Percentiles rank a stretch among this genome's conserved stretches.
phyloP scores from a whole-genome alignment of 116 monocot species.

The Dioscorea cayenensis region DNA sequence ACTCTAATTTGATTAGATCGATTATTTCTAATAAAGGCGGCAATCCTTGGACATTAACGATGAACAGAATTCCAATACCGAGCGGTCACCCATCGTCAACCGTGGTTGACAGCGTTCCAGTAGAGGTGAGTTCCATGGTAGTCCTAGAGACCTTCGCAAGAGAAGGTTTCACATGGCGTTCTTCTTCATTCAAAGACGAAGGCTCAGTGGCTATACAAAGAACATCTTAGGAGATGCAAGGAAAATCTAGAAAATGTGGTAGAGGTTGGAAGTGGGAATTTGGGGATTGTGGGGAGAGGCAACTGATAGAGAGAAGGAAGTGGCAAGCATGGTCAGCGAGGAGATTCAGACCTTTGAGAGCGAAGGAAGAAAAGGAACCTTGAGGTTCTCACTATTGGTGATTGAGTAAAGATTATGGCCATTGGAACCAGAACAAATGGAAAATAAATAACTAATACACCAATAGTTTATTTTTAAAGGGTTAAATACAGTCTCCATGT shows the following conservation, averaged over 20 bases:
- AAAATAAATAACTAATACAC: no score
- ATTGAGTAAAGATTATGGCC: no score
- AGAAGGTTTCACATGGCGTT: slow-evolving; percentile 26
- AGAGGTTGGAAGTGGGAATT: neutral
- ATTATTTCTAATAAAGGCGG: no score
- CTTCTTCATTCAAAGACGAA: neutral
- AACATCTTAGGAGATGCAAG: slow-evolving; percentile 7
- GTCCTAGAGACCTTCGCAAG: slow-evolving; percentile 78
- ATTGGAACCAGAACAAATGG: no score
- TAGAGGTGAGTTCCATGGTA: slow-evolving; percentile 69
- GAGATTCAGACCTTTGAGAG: no score
- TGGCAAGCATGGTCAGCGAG: no score
- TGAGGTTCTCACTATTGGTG: no score
- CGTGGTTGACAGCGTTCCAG: slow-evolving; percentile 68
- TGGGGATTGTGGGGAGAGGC: neutral
- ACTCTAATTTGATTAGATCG: no score
- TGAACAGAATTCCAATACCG: slow-evolving; percentile 72
- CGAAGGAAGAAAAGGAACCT: no score
- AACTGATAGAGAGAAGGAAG: neutral
- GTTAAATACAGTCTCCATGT: no score
- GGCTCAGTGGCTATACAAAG: slow-evolving; percentile 18
- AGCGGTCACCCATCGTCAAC: slow-evolving; percentile 61
- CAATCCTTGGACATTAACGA: slow-evolving; percentile 49
- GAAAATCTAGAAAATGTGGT: neutral
- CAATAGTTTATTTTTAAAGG: no score